phyloP scores from a whole-genome alignment of 2,329 filamentous ascomycete genomes.

The Aspergillus oerlinghausenensis region DNA sequence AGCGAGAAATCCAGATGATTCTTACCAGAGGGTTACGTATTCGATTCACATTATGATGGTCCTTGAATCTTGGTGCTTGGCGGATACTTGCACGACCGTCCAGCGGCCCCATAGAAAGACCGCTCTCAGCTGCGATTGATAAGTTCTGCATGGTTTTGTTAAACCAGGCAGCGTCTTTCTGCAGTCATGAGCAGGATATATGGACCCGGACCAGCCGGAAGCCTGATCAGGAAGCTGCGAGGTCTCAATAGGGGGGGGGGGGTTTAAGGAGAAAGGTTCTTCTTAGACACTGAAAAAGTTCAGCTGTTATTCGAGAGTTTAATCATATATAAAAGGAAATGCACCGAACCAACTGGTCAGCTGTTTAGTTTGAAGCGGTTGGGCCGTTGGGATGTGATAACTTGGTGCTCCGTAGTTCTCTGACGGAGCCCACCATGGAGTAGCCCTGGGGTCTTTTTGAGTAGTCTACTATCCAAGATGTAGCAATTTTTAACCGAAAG shows the following conservation, averaged over 20 bases:
- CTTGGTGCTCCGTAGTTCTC: neutral
- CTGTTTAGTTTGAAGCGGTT: neutral
- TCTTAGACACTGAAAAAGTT: neutral
- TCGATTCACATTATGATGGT: constrained; percentile 6
- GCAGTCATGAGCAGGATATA: neutral
- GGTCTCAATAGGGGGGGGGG: neutral
- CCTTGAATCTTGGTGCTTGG: constrained; percentile 3
- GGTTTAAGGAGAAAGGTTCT: neutral
- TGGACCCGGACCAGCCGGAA: neutral
- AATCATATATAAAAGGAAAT: neutral
- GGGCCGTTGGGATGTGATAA: neutral
- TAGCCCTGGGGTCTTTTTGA: neutral
- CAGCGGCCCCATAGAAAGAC: constrained; percentile 5
- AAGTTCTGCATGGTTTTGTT: constrained; percentile 14
- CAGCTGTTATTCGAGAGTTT: neutral
- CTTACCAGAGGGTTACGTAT: constrained; percentile 22
- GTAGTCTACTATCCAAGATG: neutral
- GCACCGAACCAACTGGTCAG: no score
- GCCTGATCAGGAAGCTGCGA: neutral
- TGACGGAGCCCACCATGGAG: neutral
- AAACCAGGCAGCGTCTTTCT: neutral
- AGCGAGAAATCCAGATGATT: constrained; percentile 1
- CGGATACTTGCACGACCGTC: constrained; percentile 2
- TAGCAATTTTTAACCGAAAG: neutral
- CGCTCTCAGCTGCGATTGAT: neutral